Conservation (phyloP, 306 rosid genomes). For the Cicer pinnatifidum region DNA sequence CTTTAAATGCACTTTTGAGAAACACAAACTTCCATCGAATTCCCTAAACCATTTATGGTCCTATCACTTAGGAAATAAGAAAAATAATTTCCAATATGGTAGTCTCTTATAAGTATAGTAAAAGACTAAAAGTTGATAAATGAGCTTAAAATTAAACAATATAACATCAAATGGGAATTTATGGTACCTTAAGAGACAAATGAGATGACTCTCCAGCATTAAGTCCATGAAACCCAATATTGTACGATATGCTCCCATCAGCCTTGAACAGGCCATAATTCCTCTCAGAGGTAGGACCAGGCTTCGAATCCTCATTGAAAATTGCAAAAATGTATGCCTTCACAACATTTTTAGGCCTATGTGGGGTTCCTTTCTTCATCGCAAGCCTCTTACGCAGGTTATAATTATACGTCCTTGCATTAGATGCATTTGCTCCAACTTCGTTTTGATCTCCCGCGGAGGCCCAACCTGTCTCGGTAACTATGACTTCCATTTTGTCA, state of each 20-base stretch:
- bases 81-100: neutral
- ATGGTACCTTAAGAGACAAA: conserved; percentile 69
- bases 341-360: conserved; percentile 73
- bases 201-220: conserved; percentile 65
- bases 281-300: conserved; percentile 78
- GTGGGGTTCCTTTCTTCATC: conserved; percentile 91
- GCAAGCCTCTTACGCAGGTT: conserved; percentile 93
- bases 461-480: conserved; percentile 99
- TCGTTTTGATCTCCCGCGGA: conserved; percentile 72
- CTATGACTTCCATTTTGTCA: conserved; percentile 78
- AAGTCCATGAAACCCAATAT: conserved; percentile 88
- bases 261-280: conserved; percentile 89
- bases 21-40: neutral
- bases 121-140: conserved; percentile 13
- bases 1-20: conserved; percentile 19
- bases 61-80: conserved; percentile 6
- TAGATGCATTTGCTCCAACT: conserved; percentile 68
- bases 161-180: conserved; percentile 35
- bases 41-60: conserved; percentile 12
- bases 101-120: conserved; percentile 26
- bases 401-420: conserved; percentile 88
- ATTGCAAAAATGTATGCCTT: conserved; percentile 88
- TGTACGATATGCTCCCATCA: conserved; percentile 87
- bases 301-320: conserved; percentile 76
- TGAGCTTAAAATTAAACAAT: conserved; percentile 38